Conservation (phyloP, 306 rosid genomes). For the Malus fusca region DNA sequence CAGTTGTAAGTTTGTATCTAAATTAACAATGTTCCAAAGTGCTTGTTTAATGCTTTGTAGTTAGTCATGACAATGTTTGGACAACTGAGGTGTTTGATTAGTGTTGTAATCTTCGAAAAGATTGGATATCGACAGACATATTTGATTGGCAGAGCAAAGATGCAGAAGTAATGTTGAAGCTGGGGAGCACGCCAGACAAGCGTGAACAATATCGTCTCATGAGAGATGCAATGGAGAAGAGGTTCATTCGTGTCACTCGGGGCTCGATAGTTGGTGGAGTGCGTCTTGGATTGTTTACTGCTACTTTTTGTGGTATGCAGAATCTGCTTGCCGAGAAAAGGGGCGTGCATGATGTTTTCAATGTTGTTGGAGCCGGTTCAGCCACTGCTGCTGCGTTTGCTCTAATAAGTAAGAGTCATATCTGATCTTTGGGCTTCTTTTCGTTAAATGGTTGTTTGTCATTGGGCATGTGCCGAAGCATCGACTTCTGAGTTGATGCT, state of each 20-base stretch:
- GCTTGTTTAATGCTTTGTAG: neutral
- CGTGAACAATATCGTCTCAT: conserved; percentile 79
- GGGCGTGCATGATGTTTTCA: conserved; percentile 77
- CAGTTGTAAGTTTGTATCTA: conserved; percentile 57
- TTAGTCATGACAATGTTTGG: neutral
- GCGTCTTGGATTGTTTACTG: conserved; percentile 86
- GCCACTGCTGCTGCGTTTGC: conserved; percentile 92
- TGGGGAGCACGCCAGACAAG: conserved; percentile 90
- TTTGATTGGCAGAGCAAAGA: conserved; percentile 65
- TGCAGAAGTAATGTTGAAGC: conserved; percentile 87
- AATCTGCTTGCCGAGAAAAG: conserved; percentile 82
- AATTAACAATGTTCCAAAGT: neutral
- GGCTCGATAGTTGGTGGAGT: conserved; percentile 89
- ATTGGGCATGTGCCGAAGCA: neutral
- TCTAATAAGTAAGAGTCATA: conserved; percentile 58
- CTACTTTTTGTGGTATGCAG: conserved; percentile 68
- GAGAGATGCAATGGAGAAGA: conserved; percentile 99
- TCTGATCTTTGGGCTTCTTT: neutral
- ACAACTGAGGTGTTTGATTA: neutral
- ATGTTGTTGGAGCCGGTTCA: conserved; percentile 90
- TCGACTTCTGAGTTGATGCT: neutral
- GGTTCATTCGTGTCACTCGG: conserved; percentile 67
- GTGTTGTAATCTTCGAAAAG: neutral
- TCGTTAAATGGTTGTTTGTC: neutral
- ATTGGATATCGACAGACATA: too few relatives aligned